Base-by-base conservation (phyloP, 2,329 filamentous ascomycete genomes). In the Pleoardoris graminearum region DNA sequence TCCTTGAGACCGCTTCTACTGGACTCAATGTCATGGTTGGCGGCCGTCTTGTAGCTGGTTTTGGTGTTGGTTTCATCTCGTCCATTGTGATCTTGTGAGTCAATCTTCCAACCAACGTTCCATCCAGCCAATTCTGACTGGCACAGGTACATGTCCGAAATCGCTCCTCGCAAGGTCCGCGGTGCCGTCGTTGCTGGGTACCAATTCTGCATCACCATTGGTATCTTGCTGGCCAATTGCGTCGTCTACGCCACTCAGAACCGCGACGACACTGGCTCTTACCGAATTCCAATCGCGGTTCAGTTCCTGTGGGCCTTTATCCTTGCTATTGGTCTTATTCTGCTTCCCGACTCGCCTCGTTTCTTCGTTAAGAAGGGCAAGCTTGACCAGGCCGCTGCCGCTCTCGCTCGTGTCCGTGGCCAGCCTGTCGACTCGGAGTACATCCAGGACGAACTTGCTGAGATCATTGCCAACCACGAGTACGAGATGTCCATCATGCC, bases 391-490 rank as follows among this genome's bases (percentile, higher is more conserved):
- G 91, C 91, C 41, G 82, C 85, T 54, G 54, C 75, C 1, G 77
- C 84, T n/a, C 83, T 96, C 10, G 75, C 84, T 49, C 82, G 82
- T 57, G 83, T 96, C 39, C 89, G 91, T 73, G 89, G 88, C 57
- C 88, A 95, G 79, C 81, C 87, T 44, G 69, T 77, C 51, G 85
- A 89, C 53, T 92, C 88, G 16, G 85, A 90, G 63, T 91, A 85
- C 75, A 87, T 96, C 74, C 85, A 90, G 77, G 78, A 84, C 57
- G 91, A 96, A 76, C 82, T 95, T 44, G 84, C 88, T 50, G 91
- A 96, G 78, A 93, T 96, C 63, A 83, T 95, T 57, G 91, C 91
- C 80, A 96, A 96, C 82, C 85, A 95, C 76, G 90, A 91, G 77
- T 94, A 94, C 71, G 91, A 96, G 80, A 70, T 87, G 63, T 70